A percentile compares a stretch with the other conserved stretches of the same genome.
Evolutionary conservation across 306 rosid species (phyloP).

Genomic region (Lagenaria siceraria): DNA sequence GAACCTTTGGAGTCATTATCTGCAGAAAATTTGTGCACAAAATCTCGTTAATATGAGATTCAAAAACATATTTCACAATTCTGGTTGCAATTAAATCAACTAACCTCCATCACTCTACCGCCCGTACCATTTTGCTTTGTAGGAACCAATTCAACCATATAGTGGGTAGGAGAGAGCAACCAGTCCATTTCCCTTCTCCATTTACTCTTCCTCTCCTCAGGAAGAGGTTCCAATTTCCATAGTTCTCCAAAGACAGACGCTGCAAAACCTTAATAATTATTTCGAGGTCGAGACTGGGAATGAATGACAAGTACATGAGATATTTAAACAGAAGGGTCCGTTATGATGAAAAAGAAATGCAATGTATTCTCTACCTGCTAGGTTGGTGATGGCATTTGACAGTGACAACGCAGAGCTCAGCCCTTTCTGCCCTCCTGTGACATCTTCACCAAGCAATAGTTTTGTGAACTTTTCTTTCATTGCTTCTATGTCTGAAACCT

Average conservation of each 20-base stretch:
- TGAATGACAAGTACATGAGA: background rate
- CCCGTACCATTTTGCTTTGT: constrained; percentile 72
- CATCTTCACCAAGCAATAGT: constrained; percentile 81
- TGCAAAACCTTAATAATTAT: constrained; percentile 20
- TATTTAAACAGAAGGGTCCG: background rate
- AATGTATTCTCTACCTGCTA: constrained; percentile 42
- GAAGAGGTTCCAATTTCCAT: constrained; percentile 88
- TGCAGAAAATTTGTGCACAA: constrained; percentile 12
- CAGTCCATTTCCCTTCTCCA: constrained; percentile 86
- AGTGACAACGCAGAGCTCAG: constrained; percentile 60
- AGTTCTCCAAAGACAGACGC: constrained; percentile 80
- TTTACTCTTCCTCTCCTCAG: constrained; percentile 65
- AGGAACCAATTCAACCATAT: constrained; percentile 95
- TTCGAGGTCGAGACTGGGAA: background rate
- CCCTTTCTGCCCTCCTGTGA: constrained; percentile 77
- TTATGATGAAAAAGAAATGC: background rate
- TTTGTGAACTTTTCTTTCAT: constrained; percentile 82
- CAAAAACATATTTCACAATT: background rate
- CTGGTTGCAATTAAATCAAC: constrained; percentile 7
- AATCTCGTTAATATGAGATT: background rate
- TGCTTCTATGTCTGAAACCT: constrained; percentile 50
- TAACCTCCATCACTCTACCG: constrained; percentile 80
- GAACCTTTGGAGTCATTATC: constrained; percentile 94
- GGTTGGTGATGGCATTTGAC: constrained; percentile 71
- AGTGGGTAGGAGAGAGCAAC: constrained; percentile 84